A percentile compares a stretch with the other conserved stretches of the same genome.
These are phyloP conservation scores for Globisporangium parvum DNA, from an alignment of 352 stramenopile genomes.

Conservation along the genomic window DNA sequence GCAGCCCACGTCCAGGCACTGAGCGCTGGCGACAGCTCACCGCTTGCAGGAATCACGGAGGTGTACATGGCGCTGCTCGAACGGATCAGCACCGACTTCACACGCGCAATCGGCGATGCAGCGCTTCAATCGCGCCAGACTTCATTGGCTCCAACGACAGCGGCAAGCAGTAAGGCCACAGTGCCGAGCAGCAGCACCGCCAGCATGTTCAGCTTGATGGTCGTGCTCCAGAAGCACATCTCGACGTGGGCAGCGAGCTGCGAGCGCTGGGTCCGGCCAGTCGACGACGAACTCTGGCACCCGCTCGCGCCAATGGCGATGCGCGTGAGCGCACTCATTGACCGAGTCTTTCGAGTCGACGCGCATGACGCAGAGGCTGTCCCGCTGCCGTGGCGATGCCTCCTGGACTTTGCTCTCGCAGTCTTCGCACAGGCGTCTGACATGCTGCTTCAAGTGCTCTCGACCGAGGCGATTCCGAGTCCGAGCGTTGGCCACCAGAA, in stretches of 20 bases:
- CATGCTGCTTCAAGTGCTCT: constrained; percentile 23
- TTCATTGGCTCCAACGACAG: no score
- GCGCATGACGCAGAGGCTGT: constrained; percentile 16
- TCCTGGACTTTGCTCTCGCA: constrained; percentile 33
- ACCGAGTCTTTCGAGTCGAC: constrained; percentile 33
- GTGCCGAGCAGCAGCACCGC: not conserved
- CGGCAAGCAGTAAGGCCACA: no score
- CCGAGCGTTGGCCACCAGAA: constrained; percentile 12
- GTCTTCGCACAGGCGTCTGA: constrained; percentile 26
- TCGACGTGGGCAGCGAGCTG: constrained; percentile 42
- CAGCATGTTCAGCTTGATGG: constrained; percentile 17
- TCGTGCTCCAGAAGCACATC: constrained; percentile 66
- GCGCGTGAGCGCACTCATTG: constrained; percentile 20
- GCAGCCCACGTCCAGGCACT: not conserved
- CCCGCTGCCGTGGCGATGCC: constrained; percentile 37
- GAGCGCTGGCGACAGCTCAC: not conserved
- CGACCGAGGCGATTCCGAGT: constrained; percentile 20
- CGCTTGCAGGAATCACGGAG: constrained; percentile 1
- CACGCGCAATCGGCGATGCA: constrained; percentile 2
- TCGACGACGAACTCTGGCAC: constrained; percentile 1
- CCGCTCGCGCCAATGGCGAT: constrained; percentile 10
- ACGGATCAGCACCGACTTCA: constrained; percentile 7
- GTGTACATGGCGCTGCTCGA: constrained; percentile 11
- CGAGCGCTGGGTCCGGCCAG: constrained; percentile 17
- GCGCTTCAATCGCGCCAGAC: not conserved